phyloP scores from a whole-genome alignment of 1,139 yeast genomes.

The Taiozyma sp. region DNA sequence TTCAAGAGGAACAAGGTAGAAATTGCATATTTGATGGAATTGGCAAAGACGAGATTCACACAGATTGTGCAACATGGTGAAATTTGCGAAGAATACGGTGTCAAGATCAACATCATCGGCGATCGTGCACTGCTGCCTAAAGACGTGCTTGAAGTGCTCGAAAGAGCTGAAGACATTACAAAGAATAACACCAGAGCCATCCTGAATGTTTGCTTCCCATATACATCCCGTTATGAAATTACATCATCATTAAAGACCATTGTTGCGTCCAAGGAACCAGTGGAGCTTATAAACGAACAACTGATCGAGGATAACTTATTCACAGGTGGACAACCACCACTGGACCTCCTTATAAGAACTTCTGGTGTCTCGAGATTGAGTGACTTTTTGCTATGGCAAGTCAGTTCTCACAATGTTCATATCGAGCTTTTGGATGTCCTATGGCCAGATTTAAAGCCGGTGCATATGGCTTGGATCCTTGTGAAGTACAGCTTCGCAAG shows the following conservation, averaged over 20 bases:
- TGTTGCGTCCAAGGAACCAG: conserved; percentile 33
- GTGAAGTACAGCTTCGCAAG: conserved; percentile 48
- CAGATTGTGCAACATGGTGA: conserved; percentile 77
- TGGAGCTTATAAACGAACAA: conserved; percentile 42
- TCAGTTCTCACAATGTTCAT: conserved; percentile 52
- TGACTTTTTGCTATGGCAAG: conserved; percentile 89
- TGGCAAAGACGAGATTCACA: conserved; percentile 68
- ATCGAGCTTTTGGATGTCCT: conserved; percentile 69
- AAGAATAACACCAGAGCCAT: conserved; percentile 72
- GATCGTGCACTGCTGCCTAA: conserved; percentile 59
- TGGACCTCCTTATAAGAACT: conserved; percentile 80
- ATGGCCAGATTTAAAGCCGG: conserved; percentile 88
- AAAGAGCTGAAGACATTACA: conserved; percentile 70
- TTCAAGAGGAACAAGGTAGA: conserved; percentile 77
- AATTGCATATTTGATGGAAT: conserved; percentile 81
- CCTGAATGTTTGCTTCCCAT: conserved; percentile 90
- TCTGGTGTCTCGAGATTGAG: conserved; percentile 83
- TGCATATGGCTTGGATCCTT: conserved; percentile 48
- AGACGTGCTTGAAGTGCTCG: conserved; percentile 61
- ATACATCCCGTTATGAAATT: conserved; percentile 91
- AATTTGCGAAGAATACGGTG: conserved; percentile 76
- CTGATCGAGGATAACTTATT: conserved; percentile 51
- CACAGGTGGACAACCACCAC: conserved; percentile 63
- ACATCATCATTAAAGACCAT: conserved; percentile 56
- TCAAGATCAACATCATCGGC: conserved; percentile 68